Conservation (phyloP, 225 moss, liverwort and hornwort genomes). For the Physcomitrellopsis africana region DNA sequence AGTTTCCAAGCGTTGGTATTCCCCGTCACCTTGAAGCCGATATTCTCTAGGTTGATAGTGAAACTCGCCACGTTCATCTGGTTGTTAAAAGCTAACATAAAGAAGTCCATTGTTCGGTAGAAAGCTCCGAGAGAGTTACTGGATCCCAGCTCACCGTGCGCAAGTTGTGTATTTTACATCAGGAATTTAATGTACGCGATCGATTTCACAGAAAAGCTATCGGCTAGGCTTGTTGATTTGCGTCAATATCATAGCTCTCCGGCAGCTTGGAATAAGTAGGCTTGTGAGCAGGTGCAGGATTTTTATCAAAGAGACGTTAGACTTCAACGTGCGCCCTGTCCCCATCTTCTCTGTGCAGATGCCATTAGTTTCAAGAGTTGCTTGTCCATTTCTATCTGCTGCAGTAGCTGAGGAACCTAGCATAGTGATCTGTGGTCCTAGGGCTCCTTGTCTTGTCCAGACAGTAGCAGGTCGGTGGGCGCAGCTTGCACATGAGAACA, state of each 20-base stretch:
- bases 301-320: background rate
- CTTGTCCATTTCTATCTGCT: background rate
- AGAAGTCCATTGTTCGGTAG: slow-evolving; percentile 41
- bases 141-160: slow-evolving; percentile 44
- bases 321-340: too few relatives aligned
- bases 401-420: slow-evolving; percentile 20
- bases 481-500: slow-evolving; percentile 28
- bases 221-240: background rate
- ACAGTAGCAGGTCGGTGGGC: background rate
- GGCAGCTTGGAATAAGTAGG: background rate
- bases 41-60: slow-evolving; percentile 19
- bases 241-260: slow-evolving; percentile 23
- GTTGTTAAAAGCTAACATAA: slow-evolving; percentile 32
- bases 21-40: slow-evolving; percentile 23
- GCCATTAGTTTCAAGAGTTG: background rate
- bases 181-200: slow-evolving; percentile 26
- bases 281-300: background rate
- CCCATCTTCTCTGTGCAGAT: background rate
- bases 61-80: slow-evolving; percentile 31
- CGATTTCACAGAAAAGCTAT: slow-evolving; percentile 24
- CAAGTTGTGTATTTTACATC: slow-evolving; percentile 29
- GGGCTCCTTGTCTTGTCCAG: slow-evolving; percentile 14
- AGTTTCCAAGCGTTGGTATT: slow-evolving; percentile 9
- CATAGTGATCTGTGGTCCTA: background rate
- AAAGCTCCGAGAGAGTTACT: slow-evolving; percentile 31